Percentiles rank a stretch among this genome's conserved stretches.
Evolutionary conservation across 2,329 filamentous ascomycete species (phyloP).

Genomic region (Diaporthe ampelina): DNA sequence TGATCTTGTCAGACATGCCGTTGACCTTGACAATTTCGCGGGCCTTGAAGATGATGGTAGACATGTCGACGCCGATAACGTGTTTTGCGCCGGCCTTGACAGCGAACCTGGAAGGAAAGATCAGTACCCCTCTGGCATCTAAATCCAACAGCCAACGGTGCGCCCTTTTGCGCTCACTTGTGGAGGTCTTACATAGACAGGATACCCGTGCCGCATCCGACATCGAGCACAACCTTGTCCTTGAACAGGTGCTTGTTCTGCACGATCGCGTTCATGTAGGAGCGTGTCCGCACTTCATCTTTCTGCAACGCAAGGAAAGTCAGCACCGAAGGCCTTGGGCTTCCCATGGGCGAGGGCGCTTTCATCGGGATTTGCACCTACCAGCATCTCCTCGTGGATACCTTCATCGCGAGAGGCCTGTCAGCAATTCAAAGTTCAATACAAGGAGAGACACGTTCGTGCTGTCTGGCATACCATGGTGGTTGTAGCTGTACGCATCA

Average conservation of each 20-base stretch:
- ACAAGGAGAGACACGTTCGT: slow-evolving; percentile 21
- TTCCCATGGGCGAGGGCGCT: slow-evolving; percentile 17
- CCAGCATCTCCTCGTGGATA: slow-evolving; percentile 98
- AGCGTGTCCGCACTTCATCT: slow-evolving; percentile 96
- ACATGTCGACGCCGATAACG: slow-evolving; percentile 99
- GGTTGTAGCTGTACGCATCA: slow-evolving; percentile 81
- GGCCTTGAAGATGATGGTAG: slow-evolving; percentile 99
- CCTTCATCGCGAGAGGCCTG: slow-evolving; percentile 62
- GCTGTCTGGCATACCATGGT: slow-evolving; percentile 79
- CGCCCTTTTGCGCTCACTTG: background rate
- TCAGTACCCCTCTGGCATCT: slow-evolving; percentile 14
- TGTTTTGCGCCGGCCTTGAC: slow-evolving; percentile 97
- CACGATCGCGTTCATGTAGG: slow-evolving; percentile 97
- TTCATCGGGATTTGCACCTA: slow-evolving; percentile 64
- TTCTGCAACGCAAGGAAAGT: slow-evolving; percentile 70
- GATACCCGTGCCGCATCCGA: slow-evolving; percentile 97
- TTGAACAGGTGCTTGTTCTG: slow-evolving; percentile 96
- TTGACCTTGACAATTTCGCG: slow-evolving; percentile 94
- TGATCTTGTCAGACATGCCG: slow-evolving; percentile 95
- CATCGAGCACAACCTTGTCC: slow-evolving; percentile 87
- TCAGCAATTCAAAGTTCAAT: slow-evolving; percentile 33
- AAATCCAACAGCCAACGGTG: background rate
- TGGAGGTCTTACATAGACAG: slow-evolving; percentile 86
- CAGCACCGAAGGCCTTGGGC: slow-evolving; percentile 41
- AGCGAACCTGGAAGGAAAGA: slow-evolving; percentile 80